Evolutionary conservation across 2,329 filamentous ascomycete species (phyloP), one percentile per base, ranked within the genome.

Genomic region (Aspergillus clavatus): DNA sequence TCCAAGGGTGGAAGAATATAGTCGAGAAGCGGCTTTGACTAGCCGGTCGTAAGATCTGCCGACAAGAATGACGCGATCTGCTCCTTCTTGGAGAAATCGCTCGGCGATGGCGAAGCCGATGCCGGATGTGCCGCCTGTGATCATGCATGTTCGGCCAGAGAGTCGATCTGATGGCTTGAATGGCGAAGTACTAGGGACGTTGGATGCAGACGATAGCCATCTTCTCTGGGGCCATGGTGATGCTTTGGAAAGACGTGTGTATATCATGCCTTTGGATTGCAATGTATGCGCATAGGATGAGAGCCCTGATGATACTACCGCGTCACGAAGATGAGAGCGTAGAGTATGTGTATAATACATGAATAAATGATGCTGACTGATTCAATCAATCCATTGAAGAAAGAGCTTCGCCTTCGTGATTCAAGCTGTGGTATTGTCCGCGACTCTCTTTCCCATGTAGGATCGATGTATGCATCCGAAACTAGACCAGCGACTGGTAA

Each of bases 71-170:
- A 73, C 48, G 51, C 79, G 76, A 21, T 68, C 65, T 29, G 77
- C 82, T 24, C 83, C 84, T 47, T 82, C 75, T 42, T 62, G 59
- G 16, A 84, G 79, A 58, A 89, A 86, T n/a, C 78, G 73, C 28
- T 71, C 65, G 7, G 85, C 84, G 43, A 89, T 84, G 41, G 80
- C 79, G 33, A 75, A 72, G 36, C 86, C 86, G 54, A 89, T 88
- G 42, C 83, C 81, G 16, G 83, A 81, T 35, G 83, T 84, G 16
- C 78, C 85, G 38, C 86, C 86, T 2, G 85, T 86, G 41, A 89
- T 73, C 59, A 86, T 72, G 41, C 68, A 70, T 45, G 60, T 70
- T 21, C 66, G 57, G 23, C 65, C 64, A 19, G 50, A 42, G n/a
- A 71, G 56, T 26, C 61, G 57, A 18, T 46, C 49, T n/a, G 57